Conservation (phyloP, 495 filamentous ascomycete species). For the Amphirosellinia nigrospora region DNA sequence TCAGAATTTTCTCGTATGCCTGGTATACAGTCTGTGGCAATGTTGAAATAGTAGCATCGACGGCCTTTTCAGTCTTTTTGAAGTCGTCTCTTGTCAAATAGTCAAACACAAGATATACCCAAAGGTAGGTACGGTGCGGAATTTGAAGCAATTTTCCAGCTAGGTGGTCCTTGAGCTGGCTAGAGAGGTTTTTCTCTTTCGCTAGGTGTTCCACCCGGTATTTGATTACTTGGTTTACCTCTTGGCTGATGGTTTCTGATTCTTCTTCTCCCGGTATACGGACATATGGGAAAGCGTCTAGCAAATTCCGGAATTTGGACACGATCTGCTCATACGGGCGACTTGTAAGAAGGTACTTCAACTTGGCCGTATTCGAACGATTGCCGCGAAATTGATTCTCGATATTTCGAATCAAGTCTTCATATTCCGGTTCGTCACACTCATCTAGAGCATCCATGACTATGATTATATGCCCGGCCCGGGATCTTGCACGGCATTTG, state of each 20-base stretch:
- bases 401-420: constrained; percentile 21
- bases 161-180: constrained; percentile 30
- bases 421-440: constrained; percentile 33
- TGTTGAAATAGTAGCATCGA: constrained; percentile 32
- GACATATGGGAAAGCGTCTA: constrained; percentile 39
- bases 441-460: constrained; percentile 58
- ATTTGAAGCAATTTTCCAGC: constrained; percentile 35
- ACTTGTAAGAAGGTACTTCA: constrained; percentile 59
- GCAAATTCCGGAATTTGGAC: constrained; percentile 36
- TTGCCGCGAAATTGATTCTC: constrained; percentile 28
- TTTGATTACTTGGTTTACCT: constrained; percentile 53
- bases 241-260: constrained; percentile 45
- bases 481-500: constrained; percentile 37
- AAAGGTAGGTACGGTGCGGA: constrained; percentile 47
- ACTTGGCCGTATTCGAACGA: constrained; percentile 11
- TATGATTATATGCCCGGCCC: constrained; percentile 54
- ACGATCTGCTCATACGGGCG: constrained; percentile 52
- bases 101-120: constrained; percentile 44
- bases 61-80: constrained; percentile 31
- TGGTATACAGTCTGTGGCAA: constrained; percentile 45
- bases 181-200: constrained; percentile 26
- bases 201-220: constrained; percentile 37
- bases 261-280: constrained; percentile 49
- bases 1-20: constrained; percentile 53
- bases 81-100: constrained; percentile 28